phyloP scores from a whole-genome alignment of 2,329 filamentous ascomycete genomes.

The Aureobasidium lini region DNA sequence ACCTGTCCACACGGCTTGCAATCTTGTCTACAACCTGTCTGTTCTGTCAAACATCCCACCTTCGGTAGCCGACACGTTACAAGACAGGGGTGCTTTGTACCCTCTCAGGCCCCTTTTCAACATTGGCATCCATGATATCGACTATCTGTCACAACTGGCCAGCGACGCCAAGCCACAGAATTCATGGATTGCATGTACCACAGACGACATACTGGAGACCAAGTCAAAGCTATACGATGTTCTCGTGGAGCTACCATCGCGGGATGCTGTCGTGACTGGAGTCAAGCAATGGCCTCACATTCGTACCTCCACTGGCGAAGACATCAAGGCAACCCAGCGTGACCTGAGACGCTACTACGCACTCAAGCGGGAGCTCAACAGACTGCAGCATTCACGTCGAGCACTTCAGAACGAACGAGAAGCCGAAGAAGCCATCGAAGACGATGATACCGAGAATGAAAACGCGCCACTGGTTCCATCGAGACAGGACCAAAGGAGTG shows the following conservation, averaged over 20 bases:
- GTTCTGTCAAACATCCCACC: constrained; percentile 81
- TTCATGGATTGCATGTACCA: constrained; percentile 92
- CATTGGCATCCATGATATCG: constrained; percentile 87
- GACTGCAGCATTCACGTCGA: constrained; percentile 30
- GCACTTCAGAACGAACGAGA: constrained; percentile 21
- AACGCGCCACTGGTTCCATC: constrained; percentile 9
- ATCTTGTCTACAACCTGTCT: constrained; percentile 97
- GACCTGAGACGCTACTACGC: constrained; percentile 74
- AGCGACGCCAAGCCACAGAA: constrained; percentile 28
- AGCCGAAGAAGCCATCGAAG: constrained; percentile 13
- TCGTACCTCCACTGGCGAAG: constrained; percentile 53
- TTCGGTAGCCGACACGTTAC: constrained; percentile 62
- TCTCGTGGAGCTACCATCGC: constrained; percentile 67
- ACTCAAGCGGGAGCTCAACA: constrained; percentile 54
- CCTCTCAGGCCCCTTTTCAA: constrained; percentile 80
- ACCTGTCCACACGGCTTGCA: constrained; percentile 77
- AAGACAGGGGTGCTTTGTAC: constrained; percentile 47
- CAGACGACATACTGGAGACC: constrained; percentile 82
- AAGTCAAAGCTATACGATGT: constrained; percentile 86
- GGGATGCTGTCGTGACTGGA: constrained; percentile 36
- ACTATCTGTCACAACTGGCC: constrained; percentile 59
- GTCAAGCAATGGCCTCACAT: constrained; percentile 61
- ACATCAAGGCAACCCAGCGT: constrained; percentile 79
- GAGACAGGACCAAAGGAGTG: constrained; percentile 11
- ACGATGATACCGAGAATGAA: constrained; percentile 16